Evolutionary conservation across 306 rosid genomes (phyloP).

Genomic region (Albizia julibrissin): DNA sequence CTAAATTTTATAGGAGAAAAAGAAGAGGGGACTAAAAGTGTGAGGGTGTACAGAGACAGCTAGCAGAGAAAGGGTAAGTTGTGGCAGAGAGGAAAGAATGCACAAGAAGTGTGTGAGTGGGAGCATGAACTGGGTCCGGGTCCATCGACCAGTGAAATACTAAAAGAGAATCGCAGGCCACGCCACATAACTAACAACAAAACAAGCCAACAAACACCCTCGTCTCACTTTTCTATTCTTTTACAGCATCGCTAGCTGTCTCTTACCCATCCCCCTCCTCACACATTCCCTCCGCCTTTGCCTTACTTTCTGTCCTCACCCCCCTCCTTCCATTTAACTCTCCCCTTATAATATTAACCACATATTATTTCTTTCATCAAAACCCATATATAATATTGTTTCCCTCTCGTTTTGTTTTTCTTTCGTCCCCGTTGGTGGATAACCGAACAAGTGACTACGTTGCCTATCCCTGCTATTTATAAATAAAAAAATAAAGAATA

Average conservation of each 20-base stretch:
- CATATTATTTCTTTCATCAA: background rate
- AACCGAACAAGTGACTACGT: background rate
- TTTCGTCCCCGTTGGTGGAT: background rate
- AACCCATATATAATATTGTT: background rate
- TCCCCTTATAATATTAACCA: background rate
- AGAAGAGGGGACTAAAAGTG: background rate
- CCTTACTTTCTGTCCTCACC: background rate
- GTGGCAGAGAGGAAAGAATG: background rate
- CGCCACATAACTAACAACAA: background rate
- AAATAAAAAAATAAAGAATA: background rate
- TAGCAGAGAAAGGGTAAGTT: background rate
- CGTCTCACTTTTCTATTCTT: background rate
- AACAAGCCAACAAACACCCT: background rate
- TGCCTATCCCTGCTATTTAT: background rate
- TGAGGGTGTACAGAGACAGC: background rate
- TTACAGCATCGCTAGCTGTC: constrained; percentile 35
- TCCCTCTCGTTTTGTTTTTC: background rate
- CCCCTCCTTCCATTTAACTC: background rate
- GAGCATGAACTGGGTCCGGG: constrained; percentile 4
- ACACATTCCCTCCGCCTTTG: constrained; percentile 15
- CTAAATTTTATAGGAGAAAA: background rate
- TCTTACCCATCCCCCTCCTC: constrained; percentile 11
- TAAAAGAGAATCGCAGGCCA: constrained; percentile 19
- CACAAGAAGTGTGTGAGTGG: constrained; percentile 25
- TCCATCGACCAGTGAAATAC: background rate